Conservation (phyloP, 441 rosid species). For the Adansonia rubrostipa region DNA sequence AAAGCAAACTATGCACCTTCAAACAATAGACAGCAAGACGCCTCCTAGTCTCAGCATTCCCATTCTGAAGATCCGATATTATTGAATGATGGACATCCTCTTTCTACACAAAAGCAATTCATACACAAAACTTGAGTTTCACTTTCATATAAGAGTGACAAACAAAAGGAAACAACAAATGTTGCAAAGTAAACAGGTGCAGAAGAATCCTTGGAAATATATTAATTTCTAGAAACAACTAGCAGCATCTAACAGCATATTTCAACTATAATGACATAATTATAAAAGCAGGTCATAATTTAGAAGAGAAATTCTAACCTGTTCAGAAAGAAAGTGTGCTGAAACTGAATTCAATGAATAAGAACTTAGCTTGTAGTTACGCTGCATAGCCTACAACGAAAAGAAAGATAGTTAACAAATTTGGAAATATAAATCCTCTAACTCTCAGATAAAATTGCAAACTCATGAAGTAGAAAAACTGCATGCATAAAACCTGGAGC, state of each 20-base stretch:
- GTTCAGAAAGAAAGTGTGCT: slow-evolving; percentile 97
- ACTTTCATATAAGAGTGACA: slow-evolving; percentile 11
- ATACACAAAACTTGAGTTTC: slow-evolving; percentile 16
- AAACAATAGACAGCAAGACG: slow-evolving; percentile 98
- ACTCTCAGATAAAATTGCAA: slow-evolving; percentile 22
- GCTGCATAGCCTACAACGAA: slow-evolving; percentile 76
- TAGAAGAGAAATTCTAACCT: slow-evolving; percentile 51
- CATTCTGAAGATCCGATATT: slow-evolving; percentile 97
- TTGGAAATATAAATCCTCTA: slow-evolving; percentile 19
- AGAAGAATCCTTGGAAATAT: slow-evolving; percentile 8
- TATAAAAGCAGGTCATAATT: neutral
- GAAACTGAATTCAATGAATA: slow-evolving; percentile 97
- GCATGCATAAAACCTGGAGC: slow-evolving; percentile 69
- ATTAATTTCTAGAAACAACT: neutral
- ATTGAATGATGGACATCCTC: slow-evolving; percentile 99
- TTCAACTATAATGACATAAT: neutral
- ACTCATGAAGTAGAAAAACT: slow-evolving; percentile 30
- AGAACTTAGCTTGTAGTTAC: slow-evolving; percentile 94
- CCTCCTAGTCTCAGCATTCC: slow-evolving; percentile 98
- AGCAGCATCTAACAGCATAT: slow-evolving; percentile 11
- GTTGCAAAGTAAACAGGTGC: neutral
- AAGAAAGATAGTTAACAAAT: slow-evolving; percentile 22
- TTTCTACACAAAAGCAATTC: slow-evolving; percentile 58
- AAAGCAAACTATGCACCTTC: slow-evolving; percentile 58
- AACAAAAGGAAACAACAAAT: slow-evolving; percentile 10